Evolutionary conservation across 1,284 basidiomycete species (phyloP).

Genomic region (Cutaneotrichosporon cavernicola): DNA sequence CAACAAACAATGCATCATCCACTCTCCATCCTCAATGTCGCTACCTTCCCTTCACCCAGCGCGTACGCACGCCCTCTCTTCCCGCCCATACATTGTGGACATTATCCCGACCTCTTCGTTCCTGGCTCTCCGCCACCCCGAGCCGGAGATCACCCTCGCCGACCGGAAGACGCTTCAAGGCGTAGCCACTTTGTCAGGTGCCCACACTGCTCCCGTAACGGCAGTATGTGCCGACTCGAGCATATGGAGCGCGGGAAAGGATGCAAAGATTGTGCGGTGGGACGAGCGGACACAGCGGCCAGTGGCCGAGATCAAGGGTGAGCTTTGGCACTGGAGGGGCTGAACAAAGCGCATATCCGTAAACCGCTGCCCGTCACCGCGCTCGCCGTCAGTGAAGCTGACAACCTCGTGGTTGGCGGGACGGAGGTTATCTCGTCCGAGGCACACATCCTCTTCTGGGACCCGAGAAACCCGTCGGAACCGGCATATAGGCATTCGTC

Average conservation of each 20-base stretch:
- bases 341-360: conserved; percentile 41
- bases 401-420: conserved; percentile 54
- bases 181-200: conserved; percentile 41
- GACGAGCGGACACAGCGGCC: conserved; percentile 45
- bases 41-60: conserved; percentile 1
- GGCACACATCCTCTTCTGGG: conserved; percentile 56
- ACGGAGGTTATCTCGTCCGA: conserved; percentile 55
- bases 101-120: conserved; percentile 45
- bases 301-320: conserved; percentile 46
- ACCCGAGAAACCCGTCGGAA: conserved; percentile 45
- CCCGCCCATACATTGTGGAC: conserved; percentile 43
- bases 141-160: conserved; percentile 41
- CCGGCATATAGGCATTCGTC: conserved; percentile 54
- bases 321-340: neutral
- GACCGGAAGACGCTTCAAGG: conserved; percentile 47
- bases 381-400: conserved; percentile 41
- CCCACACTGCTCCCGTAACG: conserved; percentile 41
- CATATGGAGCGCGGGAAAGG: conserved; percentile 48
- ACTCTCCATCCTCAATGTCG: neutral
- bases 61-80: neutral
- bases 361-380: conserved; percentile 50
- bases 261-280: conserved; percentile 49
- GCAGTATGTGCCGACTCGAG: conserved; percentile 33
- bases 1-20: no score
- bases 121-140: conserved; percentile 49